Evolutionary conservation across 2,329 filamentous ascomycete species (phyloP).

Genomic region (Cercospora canescens): DNA sequence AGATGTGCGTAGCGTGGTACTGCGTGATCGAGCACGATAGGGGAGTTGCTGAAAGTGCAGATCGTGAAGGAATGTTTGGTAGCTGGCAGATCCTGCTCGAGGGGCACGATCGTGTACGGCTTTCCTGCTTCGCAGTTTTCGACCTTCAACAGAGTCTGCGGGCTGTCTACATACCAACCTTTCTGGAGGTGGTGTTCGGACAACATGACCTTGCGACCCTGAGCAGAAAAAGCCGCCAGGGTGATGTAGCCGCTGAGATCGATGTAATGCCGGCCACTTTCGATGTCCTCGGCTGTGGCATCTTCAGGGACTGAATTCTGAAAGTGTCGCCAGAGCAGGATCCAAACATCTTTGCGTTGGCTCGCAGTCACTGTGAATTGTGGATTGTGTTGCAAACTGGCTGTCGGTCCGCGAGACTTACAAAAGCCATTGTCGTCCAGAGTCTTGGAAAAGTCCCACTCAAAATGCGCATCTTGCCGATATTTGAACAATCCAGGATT

Average conservation of each 20-base stretch:
- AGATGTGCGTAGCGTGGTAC: slow-evolving; percentile 60
- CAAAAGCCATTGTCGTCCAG: slow-evolving; percentile 32
- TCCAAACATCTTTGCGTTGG: slow-evolving; percentile 68
- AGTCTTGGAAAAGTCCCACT: slow-evolving; percentile 64
- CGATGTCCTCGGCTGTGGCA: slow-evolving; percentile 36
- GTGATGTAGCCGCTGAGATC: slow-evolving; percentile 74
- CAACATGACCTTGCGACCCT: slow-evolving; percentile 71
- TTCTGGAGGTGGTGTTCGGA: slow-evolving; percentile 70
- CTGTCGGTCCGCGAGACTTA: slow-evolving; percentile 58
- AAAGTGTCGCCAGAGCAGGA: slow-evolving; percentile 85
- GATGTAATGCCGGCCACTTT: slow-evolving; percentile 43
- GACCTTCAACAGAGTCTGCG: slow-evolving; percentile 82
- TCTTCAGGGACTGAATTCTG: slow-evolving; percentile 30
- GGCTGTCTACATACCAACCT: slow-evolving; percentile 89
- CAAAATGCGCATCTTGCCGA: slow-evolving; percentile 87
- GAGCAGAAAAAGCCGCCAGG: slow-evolving; percentile 74
- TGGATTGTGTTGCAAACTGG: slow-evolving; percentile 69
- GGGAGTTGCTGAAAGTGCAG: slow-evolving; percentile 71
- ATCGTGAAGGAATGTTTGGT: slow-evolving; percentile 81
- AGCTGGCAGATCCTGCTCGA: slow-evolving; percentile 75
- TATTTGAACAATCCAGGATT: slow-evolving; percentile 80
- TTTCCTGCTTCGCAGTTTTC: slow-evolving; percentile 58
- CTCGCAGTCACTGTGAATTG: slow-evolving; percentile 59
- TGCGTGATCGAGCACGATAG: slow-evolving; percentile 64
- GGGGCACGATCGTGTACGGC: slow-evolving; percentile 66